Conservation (phyloP, 2,329 filamentous ascomycete species). For the Neonectria coccinea region DNA sequence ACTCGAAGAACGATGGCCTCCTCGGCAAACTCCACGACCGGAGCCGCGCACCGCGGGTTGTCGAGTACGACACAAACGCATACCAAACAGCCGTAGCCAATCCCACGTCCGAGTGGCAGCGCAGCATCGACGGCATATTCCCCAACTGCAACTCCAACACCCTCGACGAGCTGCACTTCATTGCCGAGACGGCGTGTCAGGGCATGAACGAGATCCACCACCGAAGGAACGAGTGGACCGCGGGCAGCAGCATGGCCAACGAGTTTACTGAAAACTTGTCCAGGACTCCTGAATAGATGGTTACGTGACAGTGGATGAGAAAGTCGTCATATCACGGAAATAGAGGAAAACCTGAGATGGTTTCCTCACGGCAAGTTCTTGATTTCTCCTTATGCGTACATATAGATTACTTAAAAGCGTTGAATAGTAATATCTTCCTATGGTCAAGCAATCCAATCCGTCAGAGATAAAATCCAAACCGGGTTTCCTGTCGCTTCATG, state of each 20-base stretch:
- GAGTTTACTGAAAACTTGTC: conserved; percentile 50
- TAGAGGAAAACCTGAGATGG: background rate
- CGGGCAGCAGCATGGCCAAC: conserved; percentile 46
- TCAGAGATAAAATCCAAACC: conserved; percentile 33
- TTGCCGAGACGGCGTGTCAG: conserved; percentile 57
- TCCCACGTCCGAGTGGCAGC: conserved; percentile 56
- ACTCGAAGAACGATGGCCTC: conserved; percentile 44
- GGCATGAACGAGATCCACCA: conserved; percentile 59
- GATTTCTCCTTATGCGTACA: background rate
- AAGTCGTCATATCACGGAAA: background rate
- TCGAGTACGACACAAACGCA: conserved; percentile 53
- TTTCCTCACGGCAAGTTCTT: conserved; percentile 3
- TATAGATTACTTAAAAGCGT: conserved; percentile 19
- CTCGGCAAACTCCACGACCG: conserved; percentile 42
- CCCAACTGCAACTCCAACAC: conserved; percentile 58
- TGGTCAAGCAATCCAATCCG: conserved; percentile 38
- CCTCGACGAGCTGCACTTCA: conserved; percentile 57
- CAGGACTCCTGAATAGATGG: conserved; percentile 18
- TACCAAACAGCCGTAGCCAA: conserved; percentile 54
- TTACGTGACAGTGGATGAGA: background rate
- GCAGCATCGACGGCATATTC: conserved; percentile 59
- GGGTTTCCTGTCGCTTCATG: conserved; percentile 37
- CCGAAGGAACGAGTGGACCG: conserved; percentile 47
- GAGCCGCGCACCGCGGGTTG: conserved; percentile 42
- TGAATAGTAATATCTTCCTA: conserved; percentile 34